Base-by-base conservation (phyloP, 106 monocot genomes). In the Dendrobium officinale region DNA sequence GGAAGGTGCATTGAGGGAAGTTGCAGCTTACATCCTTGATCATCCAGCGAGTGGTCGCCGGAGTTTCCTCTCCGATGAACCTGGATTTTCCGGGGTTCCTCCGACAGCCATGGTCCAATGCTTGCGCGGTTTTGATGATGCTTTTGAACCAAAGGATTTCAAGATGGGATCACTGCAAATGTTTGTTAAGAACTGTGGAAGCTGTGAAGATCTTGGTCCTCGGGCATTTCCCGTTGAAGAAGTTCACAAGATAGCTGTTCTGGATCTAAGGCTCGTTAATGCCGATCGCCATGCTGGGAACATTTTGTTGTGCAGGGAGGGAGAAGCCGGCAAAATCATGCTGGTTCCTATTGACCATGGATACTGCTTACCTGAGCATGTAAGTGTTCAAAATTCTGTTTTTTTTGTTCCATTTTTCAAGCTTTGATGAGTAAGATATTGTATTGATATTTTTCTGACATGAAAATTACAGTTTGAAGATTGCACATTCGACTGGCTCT, bases 171-270 rank as follows among this genome's bases (percentile, higher is more conserved):
- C 91, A 4, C 77, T 91, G 80, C 91, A 91, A 77, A 86, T 80
- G 88, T 91, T 91, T 82, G 80, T 91, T 77, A 77, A 80, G 55
- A 91, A 88, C 67, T n/a, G 68, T 47, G 91, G 91, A 20, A 88
- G 84, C 73, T 88, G 91, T 67, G 91, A 91, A 82, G 91, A 91
- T 77, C 86, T 91, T 82, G 91, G 91, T 4, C 86, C 91, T 80
- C 77, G 91, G 27, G 82, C 84, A 4, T 91, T 91, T 78, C 91
- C 88, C 6, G 83, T 88, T 19, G 81, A 86, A 67, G 88, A 88
- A 58, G 88, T 91, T 79, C 91, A 91, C 54, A 88, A 87, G 82
- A 91, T 91, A 7, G 78, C 88, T 26, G 82, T 91, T 77, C 31
- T 91, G 24, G 91, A 91, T 77, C 83, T 91, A 22, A 85, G 91